These are phyloP conservation scores for Huntiella moniliformis DNA, from an alignment of 2,329 filamentous ascomycete genomes.

Conservation along the genomic window DNA sequence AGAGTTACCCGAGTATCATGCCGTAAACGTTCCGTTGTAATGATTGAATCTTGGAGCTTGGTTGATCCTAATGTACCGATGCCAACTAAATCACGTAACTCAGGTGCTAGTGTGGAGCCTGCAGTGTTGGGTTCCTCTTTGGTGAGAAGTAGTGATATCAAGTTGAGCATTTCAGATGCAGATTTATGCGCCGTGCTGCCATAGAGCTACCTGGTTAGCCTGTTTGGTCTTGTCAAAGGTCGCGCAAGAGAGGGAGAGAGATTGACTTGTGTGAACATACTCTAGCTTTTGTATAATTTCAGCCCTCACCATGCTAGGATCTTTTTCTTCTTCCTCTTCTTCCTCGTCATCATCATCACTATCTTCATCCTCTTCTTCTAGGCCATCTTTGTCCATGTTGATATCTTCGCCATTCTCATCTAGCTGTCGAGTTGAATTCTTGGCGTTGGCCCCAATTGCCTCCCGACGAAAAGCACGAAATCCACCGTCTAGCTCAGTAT, in stretches of 20 bases:
- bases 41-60: slow-evolving; percentile 40
- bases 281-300: slow-evolving; percentile 40
- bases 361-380: slow-evolving; percentile 19
- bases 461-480: slow-evolving; percentile 66
- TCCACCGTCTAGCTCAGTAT: slow-evolving; percentile 51
- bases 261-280: slow-evolving; percentile 20
- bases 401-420: slow-evolving; percentile 24
- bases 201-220: not conserved
- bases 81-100: slow-evolving; percentile 51
- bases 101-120: slow-evolving; percentile 48
- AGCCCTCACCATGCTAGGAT: slow-evolving; percentile 31
- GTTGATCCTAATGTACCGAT: slow-evolving; percentile 57
- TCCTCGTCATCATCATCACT: slow-evolving; percentile 18
- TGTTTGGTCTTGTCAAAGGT: not conserved
- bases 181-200: slow-evolving; percentile 35
- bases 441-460: not conserved
- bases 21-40: slow-evolving; percentile 33
- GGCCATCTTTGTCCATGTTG: slow-evolving; percentile 26
- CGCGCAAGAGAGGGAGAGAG: not conserved
- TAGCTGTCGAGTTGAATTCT: not conserved
- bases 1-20: slow-evolving; percentile 38
- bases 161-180: slow-evolving; percentile 55
- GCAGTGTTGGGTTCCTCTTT: slow-evolving; percentile 59
- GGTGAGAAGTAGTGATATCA: slow-evolving; percentile 66
- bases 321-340: slow-evolving; percentile 24